Base-by-base conservation (phyloP, 805 yeast genomes). In the Suhomyces vadensis region DNA sequence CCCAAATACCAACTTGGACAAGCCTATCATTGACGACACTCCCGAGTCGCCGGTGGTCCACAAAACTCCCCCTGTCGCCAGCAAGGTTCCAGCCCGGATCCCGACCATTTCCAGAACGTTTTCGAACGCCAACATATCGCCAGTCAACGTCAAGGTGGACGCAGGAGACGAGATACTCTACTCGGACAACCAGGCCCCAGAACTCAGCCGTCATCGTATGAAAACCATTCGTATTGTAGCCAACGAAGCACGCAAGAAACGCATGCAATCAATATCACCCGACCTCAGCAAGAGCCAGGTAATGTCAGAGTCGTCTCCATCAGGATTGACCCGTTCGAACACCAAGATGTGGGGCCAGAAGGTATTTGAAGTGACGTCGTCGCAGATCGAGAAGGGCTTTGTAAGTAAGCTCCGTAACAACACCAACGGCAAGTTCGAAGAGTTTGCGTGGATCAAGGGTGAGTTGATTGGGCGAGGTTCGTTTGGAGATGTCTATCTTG, bases 261-360 rank as follows among this genome's bases (percentile, higher is more conserved):
- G 71, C 17, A 16, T 29, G 33, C 33, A 29, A 14, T n/a, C n/a
- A n/a, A n/a, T n/a, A n/a, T n/a, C n/a, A 16, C 10, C 31, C 14
- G 17, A 4, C 19, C 52, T 65, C 35, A 71, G 63, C 24, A 55
- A 55, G 17, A 59, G 54, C 36, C 49, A 43, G 23, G 8, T 45
- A 21, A 24, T 40, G 3, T 39, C 47, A 8, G 24, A 14, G 7
- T 14, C 31, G 5, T 19, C 21, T 19, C 16, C 37, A 5, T 14
- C 26, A 9, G 56, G 83, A 6, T 61, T 92, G 26, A 74, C 89
- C 50, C 73, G 98, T 44, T 50, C 64, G 43, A 88, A 94, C 57
- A 94, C 99, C 1, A 95, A 94, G 67, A 79, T 94, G 85, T 94
- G 99, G 99, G 99, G 99, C 16, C 90, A 88, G 49, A 84, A 79